A percentile compares a stretch with the other conserved stretches of the same genome.
These are phyloP conservation scores for Cystobasidium tubakii DNA, from an alignment of 768 basidiomycete genomes.

Conservation along the genomic window DNA sequence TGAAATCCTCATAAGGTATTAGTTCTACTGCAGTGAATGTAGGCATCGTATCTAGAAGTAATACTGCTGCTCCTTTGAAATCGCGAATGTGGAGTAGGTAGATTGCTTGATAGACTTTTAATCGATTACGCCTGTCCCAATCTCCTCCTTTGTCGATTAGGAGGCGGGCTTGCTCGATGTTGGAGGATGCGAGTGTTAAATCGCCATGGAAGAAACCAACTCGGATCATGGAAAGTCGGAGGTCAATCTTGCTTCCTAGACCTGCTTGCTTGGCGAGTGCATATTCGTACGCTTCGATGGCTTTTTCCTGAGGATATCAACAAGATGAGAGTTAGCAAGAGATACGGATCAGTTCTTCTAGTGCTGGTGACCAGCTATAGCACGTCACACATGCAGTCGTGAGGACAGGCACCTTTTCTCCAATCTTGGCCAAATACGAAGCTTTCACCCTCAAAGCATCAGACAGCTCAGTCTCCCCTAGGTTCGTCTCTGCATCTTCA, in stretches of 20 bases:
- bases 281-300: constrained; percentile 70
- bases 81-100: constrained; percentile 82
- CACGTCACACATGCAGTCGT: too few species aligned
- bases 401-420: constrained; percentile 59
- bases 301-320: constrained; percentile 59
- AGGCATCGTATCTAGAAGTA: constrained; percentile 81
- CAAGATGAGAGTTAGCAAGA: not conserved
- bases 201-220: constrained; percentile 87
- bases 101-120: constrained; percentile 89
- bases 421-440: constrained; percentile 78
- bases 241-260: constrained; percentile 85
- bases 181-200: constrained; percentile 61
- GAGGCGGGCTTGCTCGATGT: constrained; percentile 73
- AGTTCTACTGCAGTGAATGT: constrained; percentile 93
- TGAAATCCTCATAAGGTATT: constrained; percentile 80
- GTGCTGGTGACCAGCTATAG: too few species aligned
- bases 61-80: constrained; percentile 76
- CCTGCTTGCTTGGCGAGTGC: constrained; percentile 89
- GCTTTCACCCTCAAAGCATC: constrained; percentile 80
- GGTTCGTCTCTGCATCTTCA: constrained; percentile 77
- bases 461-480: constrained; percentile 87
- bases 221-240: constrained; percentile 77
- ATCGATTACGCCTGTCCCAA: constrained; percentile 92
- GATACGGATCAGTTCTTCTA: not conserved
- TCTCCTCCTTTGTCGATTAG: constrained; percentile 92